Base-by-base conservation (phyloP, 2,329 filamentous ascomycete genomes). In the Clarireedia hainanense region DNA sequence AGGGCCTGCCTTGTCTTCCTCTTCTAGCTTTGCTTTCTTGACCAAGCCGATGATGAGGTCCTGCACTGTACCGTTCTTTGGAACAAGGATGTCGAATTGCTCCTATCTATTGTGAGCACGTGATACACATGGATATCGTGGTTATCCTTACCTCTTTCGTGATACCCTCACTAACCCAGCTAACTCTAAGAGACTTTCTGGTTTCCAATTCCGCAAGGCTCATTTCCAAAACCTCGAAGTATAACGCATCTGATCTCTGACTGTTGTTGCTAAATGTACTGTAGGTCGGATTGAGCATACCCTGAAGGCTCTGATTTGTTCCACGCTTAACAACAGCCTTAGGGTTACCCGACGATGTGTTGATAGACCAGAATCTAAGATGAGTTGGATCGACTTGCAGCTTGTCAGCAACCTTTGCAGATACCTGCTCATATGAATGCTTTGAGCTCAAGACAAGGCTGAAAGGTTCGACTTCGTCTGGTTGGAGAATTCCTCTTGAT, bases 141-240 rank as follows among this genome's bases (percentile, higher is more conserved):
- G 37, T 24, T n/a, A 51, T 15, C 68, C 79, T 71, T 72, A 89
- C 88, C 74, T 96, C 91, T 75, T 96, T 97, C 10, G 84, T 84
- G 60, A 97, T 86, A 45, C 94, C 94, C 60, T 99, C 94, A 42
- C 86, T 88, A 47, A 99, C 76, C 83, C 88, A 92, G 1, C 79
- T 88, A 48, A 99, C 74, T 70, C 89, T 92, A 60, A 97, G 75
- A 56, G 76, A 83, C 75, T 95, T 96, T 76, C 95, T 94, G 56
- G 89, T 94, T 68, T 99, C 94, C 45, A 95, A 78, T 71, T 99
- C 95, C 24, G 89, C 88, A 47, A 99, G 74, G 65, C 90, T 96
- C 76, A 96, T 95, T 60, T 99, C 94, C 42, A 99, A 75, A 27
- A 97, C 83, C 70, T 99, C 94, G 68, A 91, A 99, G 70, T 86